A percentile compares a stretch with the other conserved stretches of the same genome.
These are phyloP conservation scores for Fusarium mundagurra DNA, from an alignment of 2,329 filamentous ascomycete species.

Conservation along the genomic window DNA sequence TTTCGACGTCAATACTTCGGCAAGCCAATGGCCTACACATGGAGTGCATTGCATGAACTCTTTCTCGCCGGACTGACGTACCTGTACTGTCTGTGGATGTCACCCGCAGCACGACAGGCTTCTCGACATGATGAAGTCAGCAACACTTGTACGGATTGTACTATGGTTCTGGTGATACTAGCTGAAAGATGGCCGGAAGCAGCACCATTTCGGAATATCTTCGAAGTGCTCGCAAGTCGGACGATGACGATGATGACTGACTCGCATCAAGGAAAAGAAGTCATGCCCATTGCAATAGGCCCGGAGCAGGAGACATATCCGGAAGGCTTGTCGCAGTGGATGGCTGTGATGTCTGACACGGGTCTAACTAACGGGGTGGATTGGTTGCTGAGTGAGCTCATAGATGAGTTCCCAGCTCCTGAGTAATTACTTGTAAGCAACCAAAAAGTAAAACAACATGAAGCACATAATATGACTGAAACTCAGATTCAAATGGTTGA, in stretches of 20 bases:
- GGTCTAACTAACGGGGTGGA: not conserved
- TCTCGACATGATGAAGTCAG: not conserved
- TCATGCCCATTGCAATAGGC: not conserved
- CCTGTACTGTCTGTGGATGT: not conserved
- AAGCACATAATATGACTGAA: not conserved
- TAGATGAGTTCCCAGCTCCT: not conserved
- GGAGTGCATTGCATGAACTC: not conserved
- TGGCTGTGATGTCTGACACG: not conserved
- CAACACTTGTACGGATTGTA: not conserved
- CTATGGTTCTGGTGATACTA: not conserved
- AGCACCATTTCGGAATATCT: not conserved
- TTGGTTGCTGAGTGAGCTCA: not conserved
- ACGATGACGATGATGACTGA: not conserved
- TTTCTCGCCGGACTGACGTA: not conserved
- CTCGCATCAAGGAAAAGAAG: not conserved
- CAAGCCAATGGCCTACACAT: not conserved
- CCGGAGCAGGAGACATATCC: not conserved
- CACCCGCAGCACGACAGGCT: not conserved
- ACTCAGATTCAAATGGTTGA: not conserved
- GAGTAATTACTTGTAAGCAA: not conserved
- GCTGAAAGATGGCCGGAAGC: not conserved
- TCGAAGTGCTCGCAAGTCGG: not conserved
- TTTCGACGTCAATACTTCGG: not conserved
- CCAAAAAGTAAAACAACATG: not conserved
- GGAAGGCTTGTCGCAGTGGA: not conserved